Conservation (phyloP, 495 filamentous ascomycete genomes). For the Neurospora intermedia region DNA sequence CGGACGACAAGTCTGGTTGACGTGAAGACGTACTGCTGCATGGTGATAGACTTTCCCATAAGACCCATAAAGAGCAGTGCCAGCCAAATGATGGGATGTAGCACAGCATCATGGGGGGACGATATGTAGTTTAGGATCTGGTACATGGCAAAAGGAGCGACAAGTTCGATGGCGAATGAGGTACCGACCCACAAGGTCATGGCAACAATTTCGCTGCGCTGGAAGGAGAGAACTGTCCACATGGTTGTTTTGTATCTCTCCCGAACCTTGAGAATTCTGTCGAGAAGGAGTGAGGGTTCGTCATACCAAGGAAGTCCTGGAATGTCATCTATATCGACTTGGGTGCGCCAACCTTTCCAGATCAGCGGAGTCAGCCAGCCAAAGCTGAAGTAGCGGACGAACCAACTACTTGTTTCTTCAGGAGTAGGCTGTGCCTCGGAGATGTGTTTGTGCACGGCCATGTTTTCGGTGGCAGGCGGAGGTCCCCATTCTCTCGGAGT, state of each 20-base stretch:
- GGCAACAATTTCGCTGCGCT: slow-evolving; percentile 24
- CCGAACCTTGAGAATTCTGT: slow-evolving; percentile 27
- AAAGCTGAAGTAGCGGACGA: slow-evolving; percentile 37
- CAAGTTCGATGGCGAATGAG: slow-evolving; percentile 27
- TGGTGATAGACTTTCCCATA: slow-evolving; percentile 28
- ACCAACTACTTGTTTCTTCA: slow-evolving; percentile 40
- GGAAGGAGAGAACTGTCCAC: slow-evolving; percentile 28
- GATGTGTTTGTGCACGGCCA: slow-evolving; percentile 16
- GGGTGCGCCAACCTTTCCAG: slow-evolving; percentile 28
- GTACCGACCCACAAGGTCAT: slow-evolving; percentile 29
- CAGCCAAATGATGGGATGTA: slow-evolving; percentile 36
- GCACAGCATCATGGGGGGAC: slow-evolving; percentile 19
- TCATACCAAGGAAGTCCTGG: slow-evolving; percentile 41
- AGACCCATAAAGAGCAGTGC: slow-evolving; percentile 35
- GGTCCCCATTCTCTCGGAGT: slow-evolving; percentile 31
- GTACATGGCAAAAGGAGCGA: slow-evolving; percentile 36
- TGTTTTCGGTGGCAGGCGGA: slow-evolving; percentile 16
- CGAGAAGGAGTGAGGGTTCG: slow-evolving; percentile 32
- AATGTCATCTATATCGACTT: slow-evolving; percentile 35
- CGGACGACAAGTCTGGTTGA: slow-evolving; percentile 36
- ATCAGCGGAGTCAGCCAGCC: slow-evolving; percentile 40
- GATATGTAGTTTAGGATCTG: slow-evolving; percentile 32
- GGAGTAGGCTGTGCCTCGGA: slow-evolving; percentile 23
- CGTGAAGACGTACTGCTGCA: slow-evolving; percentile 40
- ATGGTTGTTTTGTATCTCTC: slow-evolving; percentile 29